Base-by-base conservation (phyloP, 83 land plant genomes). In the Diphasiastrum complanatum region DNA sequence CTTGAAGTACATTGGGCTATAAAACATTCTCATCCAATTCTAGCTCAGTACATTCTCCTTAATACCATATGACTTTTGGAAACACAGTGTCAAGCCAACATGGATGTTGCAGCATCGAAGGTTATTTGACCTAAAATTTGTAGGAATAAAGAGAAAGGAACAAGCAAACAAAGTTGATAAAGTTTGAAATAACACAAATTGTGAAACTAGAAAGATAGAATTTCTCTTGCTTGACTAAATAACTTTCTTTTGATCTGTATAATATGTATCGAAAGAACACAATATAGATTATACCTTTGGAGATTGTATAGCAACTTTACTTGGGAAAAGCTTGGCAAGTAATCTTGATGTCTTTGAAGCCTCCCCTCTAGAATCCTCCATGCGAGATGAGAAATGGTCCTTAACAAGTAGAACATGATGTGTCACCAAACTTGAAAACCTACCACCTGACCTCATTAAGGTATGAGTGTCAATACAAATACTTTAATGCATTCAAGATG, bases 261-360 rank as follows among this genome's bases (percentile, higher is more conserved):
- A 3, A 30, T 19, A 16, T 57, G 34, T 23, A 28, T 61, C 32
- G n/a, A 11, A 50, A 4, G 31, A 54, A 33, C 45, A n/a, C 4
- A n/a, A 11, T 12, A 51, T 26, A n/a, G 40, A 56, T 3, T 23
- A 27, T 65, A 93, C 98, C 85, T 88, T 96, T 24, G 98, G 96
- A 60, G 76, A 38, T 47, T 88, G 91, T 50, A 93, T 66, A 16
- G 72, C 74, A 36, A 93, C 78, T 78, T 93, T 93, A 63, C 84
- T 93, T 10, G 98, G 96, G 57, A 93, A 85, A 23, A 89, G 80
- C 34, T 75, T 80, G 14, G 75, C 64, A 3, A 93, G 77, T 50
- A 79, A 78, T 63, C 85, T 93, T 56, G 72, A 66, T 60, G 84
- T 62, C 32, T 83, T 93, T 0, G 88, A 71, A 0, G 69, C 75